Base-by-base conservation (phyloP, 2,329 filamentous ascomycete genomes). In the Aspergillus sp. region DNA sequence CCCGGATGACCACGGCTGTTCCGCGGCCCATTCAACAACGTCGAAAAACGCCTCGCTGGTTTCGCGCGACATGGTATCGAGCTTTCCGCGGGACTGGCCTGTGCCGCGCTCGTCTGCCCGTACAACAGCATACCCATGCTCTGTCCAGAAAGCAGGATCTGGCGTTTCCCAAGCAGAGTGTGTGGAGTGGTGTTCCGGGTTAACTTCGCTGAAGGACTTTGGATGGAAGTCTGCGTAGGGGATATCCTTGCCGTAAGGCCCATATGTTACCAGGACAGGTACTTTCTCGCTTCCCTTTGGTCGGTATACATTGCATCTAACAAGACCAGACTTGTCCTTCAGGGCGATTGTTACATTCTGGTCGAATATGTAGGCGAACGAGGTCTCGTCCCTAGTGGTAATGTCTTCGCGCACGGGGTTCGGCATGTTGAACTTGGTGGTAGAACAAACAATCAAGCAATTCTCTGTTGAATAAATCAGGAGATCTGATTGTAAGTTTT, bases 231-330 rank as follows among this genome's bases (percentile, higher is more conserved):
- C 65, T 57, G 78, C 75, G 68, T 90, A 90, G 19, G 79, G 82
- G 37, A 90, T 88, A 64, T 90, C 87, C 64, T 91, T 90, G 46
- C 88, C 88, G 62, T 90, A 90, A 0, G 88, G 88, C 0, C 88
- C 88, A 62, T 90, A 90, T 0, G 87, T 90, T 2, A 88, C 83
- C 8, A 90, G 70, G 0, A 89, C 87, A 0, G 88, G 88, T 21
- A 62, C 60, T 70, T 76, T 64, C 21, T 76, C 70, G 1, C 60
- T 44, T 7, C 56, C 61, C 47, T 79, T 81, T 1, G 81, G 81
- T 2, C 80, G 72, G 61, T 82, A 84, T 2, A 83, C 76, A 66
- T 83, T 84, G 65, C 74, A 78, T 11, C 81, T 70, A 4, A 83
- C 74, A 3, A 81, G 68, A 3, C 78, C 76, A 6, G 65, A 63